These are phyloP conservation scores for Favolaschia claudopus DNA, from an alignment of 768 basidiomycete species.

Conservation along the genomic window DNA sequence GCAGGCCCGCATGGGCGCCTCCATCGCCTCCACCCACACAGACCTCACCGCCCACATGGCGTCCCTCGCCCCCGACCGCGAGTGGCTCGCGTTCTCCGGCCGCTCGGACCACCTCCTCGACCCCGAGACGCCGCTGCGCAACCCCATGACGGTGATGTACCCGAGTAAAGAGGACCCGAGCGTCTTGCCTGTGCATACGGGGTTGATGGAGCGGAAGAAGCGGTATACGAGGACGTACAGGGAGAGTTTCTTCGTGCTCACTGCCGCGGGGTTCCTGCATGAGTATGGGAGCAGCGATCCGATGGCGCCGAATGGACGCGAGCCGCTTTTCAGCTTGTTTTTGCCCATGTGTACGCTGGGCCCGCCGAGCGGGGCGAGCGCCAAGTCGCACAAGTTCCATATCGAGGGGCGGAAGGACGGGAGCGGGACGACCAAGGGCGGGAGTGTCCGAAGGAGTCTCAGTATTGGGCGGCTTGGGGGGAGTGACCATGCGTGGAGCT, in stretches of 20 bases:
- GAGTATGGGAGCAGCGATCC: slow-evolving; percentile 87
- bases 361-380: slow-evolving; percentile 75
- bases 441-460: slow-evolving; percentile 54
- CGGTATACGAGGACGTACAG: slow-evolving; percentile 87
- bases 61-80: slow-evolving; percentile 82
- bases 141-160: slow-evolving; percentile 79
- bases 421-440: slow-evolving; percentile 66
- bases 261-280: slow-evolving; percentile 95
- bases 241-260: slow-evolving; percentile 92
- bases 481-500: slow-evolving; percentile 80
- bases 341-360: slow-evolving; percentile 95
- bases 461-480: slow-evolving; percentile 38
- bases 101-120: slow-evolving; percentile 94
- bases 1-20: slow-evolving; percentile 79
- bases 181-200: slow-evolving; percentile 86
- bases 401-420: slow-evolving; percentile 93
- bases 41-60: slow-evolving; percentile 77
- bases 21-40: slow-evolving; percentile 80
- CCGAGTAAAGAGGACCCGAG: slow-evolving; percentile 91
- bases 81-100: slow-evolving; percentile 96
- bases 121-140: slow-evolving; percentile 93
- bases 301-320: slow-evolving; percentile 49
- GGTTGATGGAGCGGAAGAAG: slow-evolving; percentile 94
- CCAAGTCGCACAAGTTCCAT: slow-evolving; percentile 93
- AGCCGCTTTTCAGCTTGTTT: slow-evolving; percentile 87